Evolutionary conservation across 2,329 filamentous ascomycete species (phyloP).

Genomic region (Hypocreales sp.): DNA sequence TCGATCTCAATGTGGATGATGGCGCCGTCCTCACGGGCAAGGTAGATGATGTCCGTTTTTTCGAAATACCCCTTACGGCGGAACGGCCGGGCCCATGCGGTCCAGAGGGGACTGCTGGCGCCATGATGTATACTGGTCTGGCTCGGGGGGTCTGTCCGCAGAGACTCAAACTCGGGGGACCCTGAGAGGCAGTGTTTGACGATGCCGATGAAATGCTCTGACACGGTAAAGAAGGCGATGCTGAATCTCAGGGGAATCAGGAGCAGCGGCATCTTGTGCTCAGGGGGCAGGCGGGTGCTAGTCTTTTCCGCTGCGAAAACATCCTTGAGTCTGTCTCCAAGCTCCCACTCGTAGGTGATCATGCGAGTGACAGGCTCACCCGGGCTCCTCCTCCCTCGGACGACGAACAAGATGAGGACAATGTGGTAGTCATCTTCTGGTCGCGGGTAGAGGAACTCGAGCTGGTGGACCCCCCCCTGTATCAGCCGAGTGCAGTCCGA

Average conservation of each 20-base stretch:
- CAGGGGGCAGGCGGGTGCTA: constrained; percentile 33
- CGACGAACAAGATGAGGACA: constrained; percentile 55
- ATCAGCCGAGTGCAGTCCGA: constrained; percentile 27
- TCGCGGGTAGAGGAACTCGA: constrained; percentile 70
- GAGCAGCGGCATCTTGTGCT: constrained; percentile 47
- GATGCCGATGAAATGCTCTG: constrained; percentile 39
- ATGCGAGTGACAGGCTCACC: constrained; percentile 26
- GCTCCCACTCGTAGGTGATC: constrained; percentile 45
- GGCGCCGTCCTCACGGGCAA: constrained; percentile 77
- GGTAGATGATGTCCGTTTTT: constrained; percentile 63
- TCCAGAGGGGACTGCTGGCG: constrained; percentile 48
- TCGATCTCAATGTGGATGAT: constrained; percentile 59
- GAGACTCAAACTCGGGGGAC: constrained; percentile 28
- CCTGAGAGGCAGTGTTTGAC: constrained; percentile 39
- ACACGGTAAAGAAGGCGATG: constrained; percentile 57
- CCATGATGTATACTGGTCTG: constrained; percentile 32
- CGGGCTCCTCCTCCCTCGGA: constrained; percentile 21
- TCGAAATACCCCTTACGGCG: constrained; percentile 47
- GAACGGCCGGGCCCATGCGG: constrained; percentile 67
- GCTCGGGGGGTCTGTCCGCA: constrained; percentile 23
- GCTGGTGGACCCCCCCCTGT: constrained; percentile 63
- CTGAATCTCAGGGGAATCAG: constrained; percentile 57
- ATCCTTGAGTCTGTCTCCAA: constrained; percentile 28
- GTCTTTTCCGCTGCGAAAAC: constrained; percentile 29
- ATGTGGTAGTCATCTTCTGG: constrained; percentile 52